Evolutionary conservation across 2,329 filamentous ascomycete genomes (phyloP), one percentile per base, ranked within the genome.

Genomic region (Dryadomyces sulphureus): DNA sequence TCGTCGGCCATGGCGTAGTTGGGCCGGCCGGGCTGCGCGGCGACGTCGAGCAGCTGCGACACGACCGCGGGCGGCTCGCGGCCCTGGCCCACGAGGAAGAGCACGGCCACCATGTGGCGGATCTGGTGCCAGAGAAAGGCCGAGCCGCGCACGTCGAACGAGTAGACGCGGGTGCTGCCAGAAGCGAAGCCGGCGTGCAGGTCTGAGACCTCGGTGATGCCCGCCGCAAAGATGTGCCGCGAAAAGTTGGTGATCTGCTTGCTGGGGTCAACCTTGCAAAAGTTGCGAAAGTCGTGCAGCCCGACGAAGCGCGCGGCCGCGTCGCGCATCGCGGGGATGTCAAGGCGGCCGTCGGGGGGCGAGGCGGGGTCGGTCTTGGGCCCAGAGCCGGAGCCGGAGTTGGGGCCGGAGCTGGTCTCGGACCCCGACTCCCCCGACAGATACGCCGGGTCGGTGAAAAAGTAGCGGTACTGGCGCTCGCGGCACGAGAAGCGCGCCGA

Each of bases 51-150:
- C 38, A 98, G 69, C 21, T 81, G 70, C 44, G 77, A 70, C 38
- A 96, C 70, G 14, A 96, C 65, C 0, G 73, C 73, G 0, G 89
- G 83, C 24, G 69, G 60, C 61, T 98, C 92, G 16, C 94, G 74
- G 0, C 87, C 79, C 64, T 98, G 92, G 24, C 86, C 92, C 8
- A 96, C 79, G 11, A 92, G 69, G 67, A 98, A 96, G n/a, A 98
- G 68, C 7, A 96, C 70, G 16, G 81, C 77, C n/a, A 93, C 80
- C 77, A 98, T 89, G 66, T 90, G 86, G 21, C 92, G 80, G 54
- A 98, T 93, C 65, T 98, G 92, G 65, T 98, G 92, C 92, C 92
- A 98, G 41, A 98, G 66, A 62, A 98, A 98, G 2, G 89, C 92
- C 7, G 84, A 88, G 19, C 92, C 92, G 54, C 89, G 79, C 36